Conservation (phyloP, 2,329 filamentous ascomycete genomes). For the Macrophomina phaseolina region DNA sequence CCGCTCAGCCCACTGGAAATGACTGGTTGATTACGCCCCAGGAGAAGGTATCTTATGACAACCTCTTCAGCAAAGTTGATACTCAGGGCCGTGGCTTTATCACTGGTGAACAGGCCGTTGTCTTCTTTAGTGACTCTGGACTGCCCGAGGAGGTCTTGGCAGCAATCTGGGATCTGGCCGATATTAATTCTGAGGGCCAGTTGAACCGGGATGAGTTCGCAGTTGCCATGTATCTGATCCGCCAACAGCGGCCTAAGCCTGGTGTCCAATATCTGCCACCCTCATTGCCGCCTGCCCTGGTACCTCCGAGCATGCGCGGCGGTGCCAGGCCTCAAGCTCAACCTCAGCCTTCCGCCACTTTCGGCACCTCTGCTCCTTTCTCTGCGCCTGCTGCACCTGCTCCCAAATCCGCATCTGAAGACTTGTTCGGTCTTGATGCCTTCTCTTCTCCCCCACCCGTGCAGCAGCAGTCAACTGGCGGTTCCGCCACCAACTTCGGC, state of each 20-base stretch:
- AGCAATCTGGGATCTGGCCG: slow-evolving; percentile 95
- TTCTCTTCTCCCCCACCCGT: slow-evolving; percentile 57
- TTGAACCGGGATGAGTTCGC: slow-evolving; percentile 91
- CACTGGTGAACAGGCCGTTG: slow-evolving; percentile 91
- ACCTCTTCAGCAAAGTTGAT: slow-evolving; percentile 83
- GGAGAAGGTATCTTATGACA: slow-evolving; percentile 88
- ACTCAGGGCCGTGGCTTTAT: slow-evolving; percentile 81
- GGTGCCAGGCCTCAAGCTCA: slow-evolving; percentile 56
- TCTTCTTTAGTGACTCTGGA: slow-evolving; percentile 91
- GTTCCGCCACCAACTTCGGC: slow-evolving; percentile 58
- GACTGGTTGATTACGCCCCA: slow-evolving; percentile 84
- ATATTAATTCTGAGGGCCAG: slow-evolving; percentile 88
- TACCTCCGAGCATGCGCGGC: slow-evolving; percentile 84
- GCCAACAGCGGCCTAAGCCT: slow-evolving; percentile 77
- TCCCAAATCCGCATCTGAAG: slow-evolving; percentile 83
- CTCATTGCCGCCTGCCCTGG: slow-evolving; percentile 77
- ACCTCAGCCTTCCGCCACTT: slow-evolving; percentile 35
- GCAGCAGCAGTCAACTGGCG: slow-evolving; percentile 74
- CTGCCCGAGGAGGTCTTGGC: slow-evolving; percentile 87
- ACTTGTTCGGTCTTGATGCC: slow-evolving; percentile 90
- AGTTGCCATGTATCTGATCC: slow-evolving; percentile 95
- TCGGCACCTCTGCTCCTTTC: slow-evolving; percentile 57
- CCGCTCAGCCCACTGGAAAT: slow-evolving; percentile 61
- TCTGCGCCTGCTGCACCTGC: slow-evolving; percentile 47
- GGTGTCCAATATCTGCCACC: slow-evolving; percentile 73